Evolutionary conservation across 495 filamentous ascomycete genomes (phyloP), one percentile per base, ranked within the genome.

Genomic region (Annulohypoxylon stygium): DNA sequence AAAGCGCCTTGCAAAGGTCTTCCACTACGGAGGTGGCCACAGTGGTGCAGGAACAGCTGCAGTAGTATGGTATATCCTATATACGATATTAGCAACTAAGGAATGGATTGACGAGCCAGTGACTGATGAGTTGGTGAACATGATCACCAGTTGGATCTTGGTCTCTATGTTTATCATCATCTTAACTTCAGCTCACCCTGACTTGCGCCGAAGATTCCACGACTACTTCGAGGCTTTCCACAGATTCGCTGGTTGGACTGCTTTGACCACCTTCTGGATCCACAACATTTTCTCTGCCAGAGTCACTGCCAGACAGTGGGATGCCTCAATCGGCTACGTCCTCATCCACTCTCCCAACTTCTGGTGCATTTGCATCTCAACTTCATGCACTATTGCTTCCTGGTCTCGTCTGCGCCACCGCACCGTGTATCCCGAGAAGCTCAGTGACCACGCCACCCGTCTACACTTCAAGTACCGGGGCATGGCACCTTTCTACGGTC

Each of bases 1-100:
- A 34, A 85, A 85, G 0, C 81, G 89, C n/a, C 85, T 88, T 0
- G 90, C 92, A 33, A 93, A 93, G 73, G 84, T 93, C 3, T 94
- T 93, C 76, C 89, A 92, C 45, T 91, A 91, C 77, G 93, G 93
- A 33, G 93, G 93, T 14, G 84, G 93, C 7, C 93, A 95, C 75
- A 91, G 87, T 71, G 91, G 91, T 18, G 91, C 90, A 57, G 92
- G 90, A 20, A 83, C 92, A 3, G 89, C 89, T 12, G 86, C 90
- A 1, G 84, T 89, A 0, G 76, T 90, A 26, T 96, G 93, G 93
- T 94, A 92, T 79, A 73, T 89, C 25, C 70, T 81, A 7, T 83
- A 84, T 55, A 81, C 84, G 1, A 77, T 81, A 20, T 74, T 83
- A 18, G 78, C 88, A 45, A 86, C 88, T 4, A 81, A 76, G 68